These are phyloP conservation scores for Corymbia calophylla DNA, from an alignment of 441 rosid species.

Conservation along the genomic window DNA sequence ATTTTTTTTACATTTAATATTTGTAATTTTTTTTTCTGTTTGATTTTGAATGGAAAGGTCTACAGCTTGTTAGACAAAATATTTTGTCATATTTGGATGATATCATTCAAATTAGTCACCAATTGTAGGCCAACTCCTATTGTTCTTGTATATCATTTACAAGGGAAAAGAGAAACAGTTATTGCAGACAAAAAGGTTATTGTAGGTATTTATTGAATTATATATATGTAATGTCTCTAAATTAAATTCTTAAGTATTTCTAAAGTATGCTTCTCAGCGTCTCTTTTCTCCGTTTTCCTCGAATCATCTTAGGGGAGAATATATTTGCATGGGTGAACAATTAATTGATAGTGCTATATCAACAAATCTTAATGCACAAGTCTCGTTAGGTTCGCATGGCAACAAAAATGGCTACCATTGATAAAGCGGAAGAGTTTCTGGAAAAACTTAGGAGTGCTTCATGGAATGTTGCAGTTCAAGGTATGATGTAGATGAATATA, in stretches of 20 bases:
- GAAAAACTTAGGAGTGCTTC: constrained; percentile 84
- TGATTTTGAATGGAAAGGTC: background rate
- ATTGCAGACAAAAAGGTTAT: background rate
- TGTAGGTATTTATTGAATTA: too few species aligned
- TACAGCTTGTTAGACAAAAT: background rate
- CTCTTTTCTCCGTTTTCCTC: background rate
- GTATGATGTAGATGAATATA: constrained; percentile 22
- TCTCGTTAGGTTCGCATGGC: constrained; percentile 74
- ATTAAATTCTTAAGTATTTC: too few species aligned
- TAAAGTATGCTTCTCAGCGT: background rate
- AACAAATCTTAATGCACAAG: background rate
- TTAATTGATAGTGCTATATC: background rate
- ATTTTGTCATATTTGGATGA: too few species aligned
- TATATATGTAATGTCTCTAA: background rate
- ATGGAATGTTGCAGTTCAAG: constrained; percentile 77
- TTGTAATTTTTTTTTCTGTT: background rate
- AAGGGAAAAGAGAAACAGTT: background rate
- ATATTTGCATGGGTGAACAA: background rate
- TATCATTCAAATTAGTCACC: too few species aligned
- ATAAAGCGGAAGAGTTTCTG: constrained; percentile 66
- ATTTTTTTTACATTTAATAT: background rate
- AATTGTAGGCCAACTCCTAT: background rate
- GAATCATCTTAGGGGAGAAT: background rate
- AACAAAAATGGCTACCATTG: constrained; percentile 85
- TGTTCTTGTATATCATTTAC: background rate